phyloP scores from a whole-genome alignment of 352 stramenopile genomes.

The Elongisporangium senticosum region DNA sequence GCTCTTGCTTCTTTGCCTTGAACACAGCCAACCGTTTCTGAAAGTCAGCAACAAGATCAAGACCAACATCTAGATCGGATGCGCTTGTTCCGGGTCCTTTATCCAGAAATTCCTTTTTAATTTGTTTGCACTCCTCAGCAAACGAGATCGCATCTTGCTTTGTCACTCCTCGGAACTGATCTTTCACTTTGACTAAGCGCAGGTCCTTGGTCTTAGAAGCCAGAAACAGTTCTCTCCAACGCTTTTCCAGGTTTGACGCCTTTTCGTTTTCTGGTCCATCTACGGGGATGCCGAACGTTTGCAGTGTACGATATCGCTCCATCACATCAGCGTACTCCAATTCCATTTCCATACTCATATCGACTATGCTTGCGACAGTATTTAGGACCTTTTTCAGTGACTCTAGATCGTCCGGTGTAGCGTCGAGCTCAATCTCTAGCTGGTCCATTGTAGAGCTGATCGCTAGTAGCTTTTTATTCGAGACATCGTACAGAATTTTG shows the following conservation, averaged over 20 bases:
- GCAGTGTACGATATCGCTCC: slow-evolving; percentile 87
- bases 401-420: slow-evolving; percentile 82
- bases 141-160: slow-evolving; percentile 89
- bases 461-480: slow-evolving; percentile 73
- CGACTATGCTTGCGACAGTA: slow-evolving; percentile 79
- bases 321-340: slow-evolving; percentile 91
- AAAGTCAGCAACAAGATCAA: slow-evolving; percentile 86
- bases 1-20: slow-evolving; percentile 75
- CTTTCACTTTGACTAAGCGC: slow-evolving; percentile 91
- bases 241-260: slow-evolving; percentile 74
- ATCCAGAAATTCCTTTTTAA: slow-evolving; percentile 86
- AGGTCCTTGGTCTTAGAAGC: slow-evolving; percentile 91
- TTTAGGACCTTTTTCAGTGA: slow-evolving; percentile 94
- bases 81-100: slow-evolving; percentile 79
- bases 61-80: slow-evolving; percentile 83
- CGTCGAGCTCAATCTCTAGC: slow-evolving; percentile 74
- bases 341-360: slow-evolving; percentile 93
- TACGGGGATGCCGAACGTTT: slow-evolving; percentile 77
- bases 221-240: slow-evolving; percentile 81
- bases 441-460: slow-evolving; percentile 75
- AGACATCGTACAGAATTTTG: slow-evolving; percentile 86
- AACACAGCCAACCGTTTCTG: slow-evolving; percentile 72
- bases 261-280: slow-evolving; percentile 56
- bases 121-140: slow-evolving; percentile 74
- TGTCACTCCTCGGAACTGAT: slow-evolving; percentile 92